These are phyloP conservation scores for Pseudogymnoascus sp. DNA, from an alignment of 2,329 filamentous ascomycete species.

Conservation along the genomic window DNA sequence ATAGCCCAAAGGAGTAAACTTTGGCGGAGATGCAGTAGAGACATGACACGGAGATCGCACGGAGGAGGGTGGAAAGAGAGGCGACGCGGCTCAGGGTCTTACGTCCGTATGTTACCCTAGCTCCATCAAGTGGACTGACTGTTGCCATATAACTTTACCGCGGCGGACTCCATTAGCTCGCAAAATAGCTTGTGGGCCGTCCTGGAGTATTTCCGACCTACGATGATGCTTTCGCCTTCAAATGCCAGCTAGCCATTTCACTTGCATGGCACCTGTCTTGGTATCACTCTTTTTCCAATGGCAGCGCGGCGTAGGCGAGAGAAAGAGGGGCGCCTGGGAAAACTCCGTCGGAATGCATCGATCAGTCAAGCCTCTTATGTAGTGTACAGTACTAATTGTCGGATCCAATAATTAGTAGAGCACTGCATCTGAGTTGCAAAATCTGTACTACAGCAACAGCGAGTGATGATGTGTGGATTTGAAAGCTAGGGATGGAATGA, in stretches of 20 bases:
- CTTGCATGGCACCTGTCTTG: background rate
- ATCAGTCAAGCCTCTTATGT: background rate
- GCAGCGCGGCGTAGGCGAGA: background rate
- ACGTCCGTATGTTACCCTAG: background rate
- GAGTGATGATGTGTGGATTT: background rate
- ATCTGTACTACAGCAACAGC: background rate
- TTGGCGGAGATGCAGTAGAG: conserved; percentile 17
- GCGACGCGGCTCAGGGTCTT: background rate
- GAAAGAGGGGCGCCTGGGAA: no score
- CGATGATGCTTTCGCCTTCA: background rate
- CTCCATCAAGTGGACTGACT: background rate
- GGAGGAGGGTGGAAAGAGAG: background rate
- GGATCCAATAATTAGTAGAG: background rate
- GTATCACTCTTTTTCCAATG: background rate
- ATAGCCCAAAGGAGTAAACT: conserved; percentile 14
- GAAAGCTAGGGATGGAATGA: background rate
- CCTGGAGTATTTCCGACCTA: background rate
- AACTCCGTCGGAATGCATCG: background rate
- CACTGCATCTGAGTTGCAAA: background rate
- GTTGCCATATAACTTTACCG: background rate
- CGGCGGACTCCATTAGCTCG: background rate
- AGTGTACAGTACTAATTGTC: background rate
- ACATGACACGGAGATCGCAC: background rate
- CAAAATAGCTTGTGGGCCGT: background rate
- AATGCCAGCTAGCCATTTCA: background rate